These are phyloP conservation scores for Aspergillus nanangensis DNA, from an alignment of 495 filamentous ascomycete genomes.

Conservation along the genomic window DNA sequence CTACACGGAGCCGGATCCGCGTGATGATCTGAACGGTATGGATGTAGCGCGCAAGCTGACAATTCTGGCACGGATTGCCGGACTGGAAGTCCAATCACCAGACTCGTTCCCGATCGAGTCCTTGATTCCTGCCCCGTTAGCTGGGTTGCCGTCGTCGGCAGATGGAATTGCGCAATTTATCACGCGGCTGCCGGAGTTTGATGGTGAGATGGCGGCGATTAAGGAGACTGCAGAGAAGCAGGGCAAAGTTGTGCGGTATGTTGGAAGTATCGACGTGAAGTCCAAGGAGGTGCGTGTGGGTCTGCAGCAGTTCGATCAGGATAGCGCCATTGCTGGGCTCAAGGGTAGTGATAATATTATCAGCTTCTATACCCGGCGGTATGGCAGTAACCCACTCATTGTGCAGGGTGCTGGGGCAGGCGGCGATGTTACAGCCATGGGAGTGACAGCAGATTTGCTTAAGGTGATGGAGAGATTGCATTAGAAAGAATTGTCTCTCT, in stretches of 20 bases:
- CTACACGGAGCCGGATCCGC: constrained; percentile 94
- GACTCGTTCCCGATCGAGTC: constrained; percentile 88
- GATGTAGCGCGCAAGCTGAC: constrained; percentile 97
- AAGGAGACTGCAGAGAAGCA: constrained; percentile 74
- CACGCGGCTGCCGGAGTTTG: constrained; percentile 67
- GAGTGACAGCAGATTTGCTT: constrained; percentile 82
- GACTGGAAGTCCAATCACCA: constrained; percentile 69
- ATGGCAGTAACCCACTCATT: constrained; percentile 83
- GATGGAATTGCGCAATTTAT: constrained; percentile 70
- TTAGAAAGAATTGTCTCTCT: background rate
- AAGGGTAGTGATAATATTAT: constrained; percentile 99
- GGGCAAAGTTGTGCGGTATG: constrained; percentile 90
- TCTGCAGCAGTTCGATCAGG: constrained; percentile 77
- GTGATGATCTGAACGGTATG: constrained; percentile 92
- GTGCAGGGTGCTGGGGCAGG: constrained; percentile 94
- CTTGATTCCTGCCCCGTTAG: constrained; percentile 79
- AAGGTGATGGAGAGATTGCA: constrained; percentile 63
- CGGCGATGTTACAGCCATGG: constrained; percentile 94
- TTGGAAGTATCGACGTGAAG: constrained; percentile 83
- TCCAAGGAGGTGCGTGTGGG: constrained; percentile 79
- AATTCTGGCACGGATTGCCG: constrained; percentile 80
- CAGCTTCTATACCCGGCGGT: constrained; percentile 93
- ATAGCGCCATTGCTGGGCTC: constrained; percentile 82
- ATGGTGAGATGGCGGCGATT: constrained; percentile 74
- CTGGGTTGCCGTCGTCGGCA: constrained; percentile 59